Conservation (phyloP, 805 yeast species). For the Clavispora vitiphila region DNA sequence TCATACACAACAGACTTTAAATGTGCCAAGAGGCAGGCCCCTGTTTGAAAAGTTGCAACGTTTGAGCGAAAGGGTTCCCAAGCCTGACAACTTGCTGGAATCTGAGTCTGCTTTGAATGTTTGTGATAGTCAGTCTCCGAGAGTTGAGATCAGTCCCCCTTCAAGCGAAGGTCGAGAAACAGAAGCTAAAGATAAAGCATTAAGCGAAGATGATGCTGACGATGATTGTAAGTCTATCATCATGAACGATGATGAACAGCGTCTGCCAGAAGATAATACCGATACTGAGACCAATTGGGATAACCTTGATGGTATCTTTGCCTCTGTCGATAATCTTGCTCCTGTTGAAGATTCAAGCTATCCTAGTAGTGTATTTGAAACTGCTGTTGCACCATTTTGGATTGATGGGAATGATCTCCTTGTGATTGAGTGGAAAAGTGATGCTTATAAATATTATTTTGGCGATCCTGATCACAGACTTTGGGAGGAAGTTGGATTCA, state of each 20-base stretch:
- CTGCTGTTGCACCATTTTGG: slow-evolving; percentile 13
- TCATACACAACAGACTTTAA: slow-evolving; percentile 17
- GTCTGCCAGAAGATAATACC: slow-evolving; percentile 26
- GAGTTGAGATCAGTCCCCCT: neutral
- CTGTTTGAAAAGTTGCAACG: slow-evolving; percentile 36
- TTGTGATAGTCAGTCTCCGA: neutral
- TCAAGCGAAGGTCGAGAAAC: neutral
- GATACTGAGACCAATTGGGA: slow-evolving; percentile 22
- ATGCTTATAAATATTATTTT: slow-evolving; percentile 48
- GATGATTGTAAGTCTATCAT: neutral
- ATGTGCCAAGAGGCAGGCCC: slow-evolving; percentile 45
- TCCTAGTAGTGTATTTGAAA: neutral
- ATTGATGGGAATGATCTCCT: slow-evolving; percentile 21
- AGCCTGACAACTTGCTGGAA: neutral
- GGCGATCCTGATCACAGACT: slow-evolving; percentile 42
- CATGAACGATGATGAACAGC: slow-evolving; percentile 2
- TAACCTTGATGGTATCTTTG: slow-evolving; percentile 9
- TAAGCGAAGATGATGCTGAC: neutral
- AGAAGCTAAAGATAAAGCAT: neutral
- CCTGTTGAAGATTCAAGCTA: slow-evolving; percentile 1
- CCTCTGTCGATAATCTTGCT: slow-evolving; percentile 8
- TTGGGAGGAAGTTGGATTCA: slow-evolving; percentile 43
- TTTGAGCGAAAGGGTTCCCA: slow-evolving; percentile 25
- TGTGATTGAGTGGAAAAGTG: slow-evolving; percentile 65
- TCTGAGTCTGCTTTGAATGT: neutral